Conservation (phyloP, 2,329 filamentous ascomycete species). For the Fragosphaeria purpurea region DNA sequence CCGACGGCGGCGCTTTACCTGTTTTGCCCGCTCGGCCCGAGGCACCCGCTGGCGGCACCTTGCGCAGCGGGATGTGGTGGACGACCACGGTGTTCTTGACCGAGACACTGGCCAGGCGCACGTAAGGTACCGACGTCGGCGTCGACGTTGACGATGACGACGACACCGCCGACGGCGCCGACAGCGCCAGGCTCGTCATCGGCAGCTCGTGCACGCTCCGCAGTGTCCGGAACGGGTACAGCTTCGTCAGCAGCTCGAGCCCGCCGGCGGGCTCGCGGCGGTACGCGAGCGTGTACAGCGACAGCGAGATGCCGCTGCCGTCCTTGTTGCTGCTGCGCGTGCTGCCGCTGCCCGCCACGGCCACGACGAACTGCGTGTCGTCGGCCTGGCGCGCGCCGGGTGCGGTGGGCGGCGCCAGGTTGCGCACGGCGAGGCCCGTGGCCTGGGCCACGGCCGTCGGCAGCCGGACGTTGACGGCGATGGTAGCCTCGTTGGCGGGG, state of each 20-base stretch:
- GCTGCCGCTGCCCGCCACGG: slow-evolving; percentile 55
- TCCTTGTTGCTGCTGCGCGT: background rate
- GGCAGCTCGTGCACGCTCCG: slow-evolving; percentile 45
- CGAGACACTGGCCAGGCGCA: slow-evolving; percentile 73
- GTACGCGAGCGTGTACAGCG: slow-evolving; percentile 69
- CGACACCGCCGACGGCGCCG: slow-evolving; percentile 14
- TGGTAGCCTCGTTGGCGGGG: slow-evolving; percentile 27
- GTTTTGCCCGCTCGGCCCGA: slow-evolving; percentile 17
- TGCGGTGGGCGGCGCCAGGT: slow-evolving; percentile 48
- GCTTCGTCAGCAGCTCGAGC: slow-evolving; percentile 40
- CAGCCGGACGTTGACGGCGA: slow-evolving; percentile 46
- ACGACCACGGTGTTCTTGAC: slow-evolving; percentile 72
- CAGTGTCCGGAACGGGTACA: slow-evolving; percentile 42
- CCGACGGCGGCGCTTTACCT: slow-evolving; percentile 20
- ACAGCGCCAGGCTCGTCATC: slow-evolving; percentile 51
- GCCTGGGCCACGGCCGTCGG: slow-evolving; percentile 56
- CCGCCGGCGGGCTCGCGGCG: slow-evolving; percentile 34
- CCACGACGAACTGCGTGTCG: slow-evolving; percentile 68
- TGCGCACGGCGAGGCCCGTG: slow-evolving; percentile 66
- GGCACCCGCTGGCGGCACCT: slow-evolving; percentile 22
- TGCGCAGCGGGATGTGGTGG: slow-evolving; percentile 63
- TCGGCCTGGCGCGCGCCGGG: slow-evolving; percentile 35
- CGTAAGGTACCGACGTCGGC: slow-evolving; percentile 40
- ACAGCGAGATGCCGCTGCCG: slow-evolving; percentile 63
- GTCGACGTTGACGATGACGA: slow-evolving; percentile 18